Percentiles rank a stretch among this genome's conserved stretches.
Conservation (phyloP, 1,284 basidiomycete genomes). For the Melampsora occidentalis region DNA sequence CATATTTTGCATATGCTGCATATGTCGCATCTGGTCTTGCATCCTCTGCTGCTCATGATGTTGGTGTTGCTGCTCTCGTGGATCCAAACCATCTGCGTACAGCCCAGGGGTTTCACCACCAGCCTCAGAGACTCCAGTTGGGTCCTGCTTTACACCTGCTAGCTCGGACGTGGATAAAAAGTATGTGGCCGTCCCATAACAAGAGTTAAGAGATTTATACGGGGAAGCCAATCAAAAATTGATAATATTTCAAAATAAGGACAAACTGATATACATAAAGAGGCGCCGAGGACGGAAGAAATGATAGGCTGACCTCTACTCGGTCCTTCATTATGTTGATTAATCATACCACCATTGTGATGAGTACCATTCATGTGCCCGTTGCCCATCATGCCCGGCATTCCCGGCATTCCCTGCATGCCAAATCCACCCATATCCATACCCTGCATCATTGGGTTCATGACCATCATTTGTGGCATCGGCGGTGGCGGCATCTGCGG, state of each 20-base stretch:
- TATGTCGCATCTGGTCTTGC: conserved; percentile 42
- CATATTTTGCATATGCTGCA: conserved; percentile 43
- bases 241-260: conserved; percentile 10
- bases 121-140: conserved; percentile 27
- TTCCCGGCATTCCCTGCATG: conserved; percentile 42
- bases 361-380: conserved; percentile 39
- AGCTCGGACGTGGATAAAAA: conserved; percentile 22
- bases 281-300: conserved; percentile 8
- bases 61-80: conserved; percentile 43
- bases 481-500: conserved; percentile 28
- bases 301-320: conserved; percentile 42
- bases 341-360: conserved; percentile 36
- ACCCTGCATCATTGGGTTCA: conserved; percentile 42
- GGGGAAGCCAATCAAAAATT: not conserved
- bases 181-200: not conserved
- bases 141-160: conserved; percentile 39
- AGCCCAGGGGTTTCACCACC: conserved; percentile 19
- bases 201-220: not conserved
- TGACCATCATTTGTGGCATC: conserved; percentile 41
- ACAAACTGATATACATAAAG: conserved; percentile 6
- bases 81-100: conserved; percentile 42
- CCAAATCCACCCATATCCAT: conserved; percentile 40
- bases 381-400: conserved; percentile 36
- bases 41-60: conserved; percentile 44
- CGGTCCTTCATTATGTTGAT: conserved; percentile 39